Evolutionary conservation across 2,329 filamentous ascomycete genomes (phyloP).

Genomic region (Trichoderma sp.): DNA sequence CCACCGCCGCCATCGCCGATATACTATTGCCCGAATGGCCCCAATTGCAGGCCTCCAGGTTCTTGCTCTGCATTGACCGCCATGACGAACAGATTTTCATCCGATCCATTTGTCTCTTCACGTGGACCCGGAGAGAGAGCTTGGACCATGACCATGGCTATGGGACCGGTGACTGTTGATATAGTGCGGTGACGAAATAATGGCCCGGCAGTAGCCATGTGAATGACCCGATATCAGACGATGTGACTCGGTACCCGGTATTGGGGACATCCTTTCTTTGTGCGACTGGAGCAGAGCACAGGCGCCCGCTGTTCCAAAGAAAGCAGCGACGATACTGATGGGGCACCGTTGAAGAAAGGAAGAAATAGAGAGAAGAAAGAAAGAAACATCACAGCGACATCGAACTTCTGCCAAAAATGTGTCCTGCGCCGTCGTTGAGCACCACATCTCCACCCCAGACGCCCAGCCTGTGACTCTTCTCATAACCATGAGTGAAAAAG

Average conservation of each 20-base stretch:
- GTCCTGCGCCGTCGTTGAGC: too few relatives aligned
- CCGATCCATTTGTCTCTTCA: slow-evolving; percentile 5
- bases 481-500: slow-evolving; percentile 37
- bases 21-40: background rate
- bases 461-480: background rate
- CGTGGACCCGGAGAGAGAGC: background rate
- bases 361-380: background rate
- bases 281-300: background rate
- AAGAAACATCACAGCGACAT: background rate
- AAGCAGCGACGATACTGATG: background rate
- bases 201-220: background rate
- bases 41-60: background rate
- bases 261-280: background rate
- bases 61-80: slow-evolving; percentile 4
- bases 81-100: background rate
- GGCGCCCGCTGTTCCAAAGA: background rate
- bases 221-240: background rate
- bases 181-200: background rate
- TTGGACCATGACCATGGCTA: slow-evolving; percentile 5
- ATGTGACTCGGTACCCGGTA: background rate
- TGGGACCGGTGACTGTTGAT: background rate
- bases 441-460: background rate
- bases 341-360: background rate
- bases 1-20: slow-evolving; percentile 17
- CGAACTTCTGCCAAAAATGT: background rate